Percentiles rank a stretch among this genome's conserved stretches.
Conservation (phyloP, 2,329 filamentous ascomycete genomes). For the Alternaria novae-zelandiae region DNA sequence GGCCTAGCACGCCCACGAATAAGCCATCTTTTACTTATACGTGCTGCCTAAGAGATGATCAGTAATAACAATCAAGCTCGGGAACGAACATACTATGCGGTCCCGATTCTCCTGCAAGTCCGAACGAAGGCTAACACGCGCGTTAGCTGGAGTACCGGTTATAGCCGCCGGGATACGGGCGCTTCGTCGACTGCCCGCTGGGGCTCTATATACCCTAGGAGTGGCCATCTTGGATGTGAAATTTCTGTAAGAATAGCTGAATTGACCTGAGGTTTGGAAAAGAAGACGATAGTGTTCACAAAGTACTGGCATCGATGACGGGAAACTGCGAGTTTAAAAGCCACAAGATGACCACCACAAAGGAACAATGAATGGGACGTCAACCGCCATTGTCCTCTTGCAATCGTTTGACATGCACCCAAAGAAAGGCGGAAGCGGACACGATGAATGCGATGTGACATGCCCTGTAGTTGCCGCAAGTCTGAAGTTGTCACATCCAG, state of each 20-base stretch:
- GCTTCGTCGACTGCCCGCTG: background rate
- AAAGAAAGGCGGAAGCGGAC: background rate
- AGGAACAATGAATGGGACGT: background rate
- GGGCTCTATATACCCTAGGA: background rate
- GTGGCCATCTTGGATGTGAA: background rate
- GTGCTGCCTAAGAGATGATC: background rate
- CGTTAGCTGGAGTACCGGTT: background rate
- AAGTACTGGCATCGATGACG: background rate
- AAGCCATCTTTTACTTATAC: background rate
- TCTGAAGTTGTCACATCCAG: background rate
- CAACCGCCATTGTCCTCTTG: background rate
- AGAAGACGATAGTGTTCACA: background rate
- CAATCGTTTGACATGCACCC: background rate
- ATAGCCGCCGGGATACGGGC: background rate
- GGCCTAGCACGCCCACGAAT: background rate
- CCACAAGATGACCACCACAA: background rate
- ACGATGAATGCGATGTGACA: background rate
- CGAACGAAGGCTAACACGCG: background rate
- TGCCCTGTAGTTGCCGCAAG: background rate
- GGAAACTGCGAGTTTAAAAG: background rate
- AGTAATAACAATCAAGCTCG: background rate
- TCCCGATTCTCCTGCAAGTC: background rate
- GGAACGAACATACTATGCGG: background rate
- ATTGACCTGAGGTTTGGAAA: background rate
- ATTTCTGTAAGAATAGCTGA: background rate